Base-by-base conservation (phyloP, 2,329 filamentous ascomycete species). In the Ophiocordyceps polyrhachis-furcata region DNA sequence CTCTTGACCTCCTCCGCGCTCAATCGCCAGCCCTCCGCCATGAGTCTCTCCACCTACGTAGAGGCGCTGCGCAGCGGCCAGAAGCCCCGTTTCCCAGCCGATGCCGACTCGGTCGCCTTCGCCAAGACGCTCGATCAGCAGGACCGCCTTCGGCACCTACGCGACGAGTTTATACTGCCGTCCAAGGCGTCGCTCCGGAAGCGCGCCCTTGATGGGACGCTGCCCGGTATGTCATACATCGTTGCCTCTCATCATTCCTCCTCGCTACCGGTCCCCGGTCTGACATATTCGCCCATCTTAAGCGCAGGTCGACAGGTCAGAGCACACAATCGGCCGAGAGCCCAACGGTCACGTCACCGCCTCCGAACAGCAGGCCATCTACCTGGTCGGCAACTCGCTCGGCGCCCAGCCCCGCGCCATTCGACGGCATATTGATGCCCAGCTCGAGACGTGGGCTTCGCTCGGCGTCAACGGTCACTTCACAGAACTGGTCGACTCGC, bases 351-450 rank as follows among this genome's bases (percentile, higher is more conserved):
- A 54, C 31, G 52, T 23, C 11, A 44, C 49, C 1, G 43, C 29
- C 13, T 3, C 14, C n/a, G 63, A 53, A 6, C 52, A 61, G 42
- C 54, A 57, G 47, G 59, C 60, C 47, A 79, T 85, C 47, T 95
- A 94, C 61, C 78, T 95, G 50, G 89, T 86, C 51, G 88, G 88
- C 46, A 93, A 94, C 65, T 93, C 86, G 0, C 72, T 94, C 1
- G 87, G 87, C 35, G 73, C 89, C 4, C 87, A 94, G 59, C 86
- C 88, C 41, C 76, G 73, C 49, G 72, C 73, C 14, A 78, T 80
- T 0, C 68, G 73, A 17, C 64, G 70, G 15, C 79, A 84, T 49
- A 64, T 93, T 49, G 67, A 79, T 41, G 72, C 76, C 5, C 86
- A 93, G 52, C 71, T 93, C 1, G 74, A 81, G 49, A 86, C 84